These are phyloP conservation scores for Wickerhamiella domercqiae DNA, from an alignment of 805 yeast species.

Conservation along the genomic window DNA sequence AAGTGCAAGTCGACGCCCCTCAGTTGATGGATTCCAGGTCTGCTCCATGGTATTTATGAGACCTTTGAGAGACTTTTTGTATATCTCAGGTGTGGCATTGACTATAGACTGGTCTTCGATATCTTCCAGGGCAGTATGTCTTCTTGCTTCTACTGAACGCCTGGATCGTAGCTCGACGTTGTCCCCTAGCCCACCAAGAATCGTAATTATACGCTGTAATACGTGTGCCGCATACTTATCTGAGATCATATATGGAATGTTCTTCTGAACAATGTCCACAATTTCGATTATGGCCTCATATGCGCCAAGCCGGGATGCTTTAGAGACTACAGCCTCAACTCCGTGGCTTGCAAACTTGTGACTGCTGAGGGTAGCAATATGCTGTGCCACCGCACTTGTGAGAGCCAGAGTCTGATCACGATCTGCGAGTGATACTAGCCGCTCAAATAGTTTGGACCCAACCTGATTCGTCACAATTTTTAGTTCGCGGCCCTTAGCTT, in stretches of 20 bases:
- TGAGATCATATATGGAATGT: conserved; percentile 39
- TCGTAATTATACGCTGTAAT: conserved; percentile 51
- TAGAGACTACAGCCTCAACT: conserved; percentile 65
- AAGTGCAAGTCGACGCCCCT: conserved; percentile 62
- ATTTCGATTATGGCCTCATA: conserved; percentile 50
- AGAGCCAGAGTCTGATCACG: conserved; percentile 50
- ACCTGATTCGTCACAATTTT: conserved; percentile 88
- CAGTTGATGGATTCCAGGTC: conserved; percentile 23
- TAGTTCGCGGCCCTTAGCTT: conserved; percentile 75
- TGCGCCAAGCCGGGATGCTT: conserved; percentile 61
- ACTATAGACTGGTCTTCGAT: conserved; percentile 21
- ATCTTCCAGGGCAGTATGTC: conserved; percentile 34
- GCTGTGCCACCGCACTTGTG: conserved; percentile 55
- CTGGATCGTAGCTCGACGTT: conserved; percentile 55
- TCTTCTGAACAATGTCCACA: conserved; percentile 51
- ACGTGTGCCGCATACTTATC: conserved; percentile 87
- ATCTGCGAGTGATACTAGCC: conserved; percentile 55
- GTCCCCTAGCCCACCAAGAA: conserved; percentile 64
- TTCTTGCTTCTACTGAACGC: conserved; percentile 68
- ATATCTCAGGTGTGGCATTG: conserved; percentile 36
- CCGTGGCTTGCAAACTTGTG: conserved; percentile 94
- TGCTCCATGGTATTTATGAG: conserved; percentile 20
- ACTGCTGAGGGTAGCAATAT: conserved; percentile 57
- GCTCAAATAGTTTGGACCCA: conserved; percentile 82
- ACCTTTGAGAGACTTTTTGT: conserved; percentile 29